Evolutionary conservation across 1,139 yeast genomes (phyloP).

Genomic region (Suhomyces bokatorum): DNA sequence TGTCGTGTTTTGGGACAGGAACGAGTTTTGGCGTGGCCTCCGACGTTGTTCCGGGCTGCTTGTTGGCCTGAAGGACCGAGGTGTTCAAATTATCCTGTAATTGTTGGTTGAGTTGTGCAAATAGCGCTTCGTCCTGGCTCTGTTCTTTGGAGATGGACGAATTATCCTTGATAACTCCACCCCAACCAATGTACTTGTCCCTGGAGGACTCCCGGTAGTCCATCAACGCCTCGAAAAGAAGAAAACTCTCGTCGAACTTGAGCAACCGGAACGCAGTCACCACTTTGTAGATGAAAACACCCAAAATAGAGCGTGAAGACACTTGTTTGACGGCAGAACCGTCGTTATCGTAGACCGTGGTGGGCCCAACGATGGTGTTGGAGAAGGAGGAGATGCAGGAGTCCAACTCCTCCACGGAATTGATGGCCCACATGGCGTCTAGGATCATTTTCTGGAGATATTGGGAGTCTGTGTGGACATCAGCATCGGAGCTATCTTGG

Average conservation of each 20-base stretch:
- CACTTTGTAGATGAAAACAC: constrained; percentile 38
- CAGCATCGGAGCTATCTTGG: background rate
- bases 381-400: constrained; percentile 16
- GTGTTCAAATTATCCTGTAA: constrained; percentile 24
- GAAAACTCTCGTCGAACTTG: constrained; percentile 57
- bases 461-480: constrained; percentile 6
- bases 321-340: constrained; percentile 12
- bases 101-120: constrained; percentile 22
- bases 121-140: constrained; percentile 19
- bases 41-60: background rate
- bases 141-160: background rate
- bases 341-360: constrained; percentile 9
- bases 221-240: constrained; percentile 55
- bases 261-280: constrained; percentile 52
- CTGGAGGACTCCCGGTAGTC: constrained; percentile 48
- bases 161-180: constrained; percentile 17
- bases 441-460: constrained; percentile 17
- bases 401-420: constrained; percentile 40
- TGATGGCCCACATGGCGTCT: constrained; percentile 31
- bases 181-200: constrained; percentile 21
- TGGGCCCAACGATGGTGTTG: constrained; percentile 12
- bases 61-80: constrained; percentile 2
- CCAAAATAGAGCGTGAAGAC: constrained; percentile 40
- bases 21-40: constrained; percentile 16
- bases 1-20: constrained; percentile 53